A percentile compares a stretch with the other conserved stretches of the same genome.
Conservation (phyloP, 1,139 yeast genomes). For the Scheffersomyces quercinus region DNA sequence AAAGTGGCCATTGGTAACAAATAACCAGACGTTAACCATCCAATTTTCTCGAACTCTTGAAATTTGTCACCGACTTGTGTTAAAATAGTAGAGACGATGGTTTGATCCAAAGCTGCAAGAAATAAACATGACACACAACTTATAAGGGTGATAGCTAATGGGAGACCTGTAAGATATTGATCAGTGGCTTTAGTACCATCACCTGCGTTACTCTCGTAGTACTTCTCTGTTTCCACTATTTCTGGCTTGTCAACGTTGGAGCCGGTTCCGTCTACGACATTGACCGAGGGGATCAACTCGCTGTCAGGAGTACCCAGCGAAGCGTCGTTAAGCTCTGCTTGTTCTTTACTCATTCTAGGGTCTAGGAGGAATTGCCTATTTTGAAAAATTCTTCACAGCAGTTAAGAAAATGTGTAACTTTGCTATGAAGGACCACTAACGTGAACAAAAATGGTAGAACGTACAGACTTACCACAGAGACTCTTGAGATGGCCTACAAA, state of each 20-base stretch:
- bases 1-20: conserved; percentile 15
- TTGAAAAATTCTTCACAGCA: no score
- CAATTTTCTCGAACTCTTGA: conserved; percentile 12
- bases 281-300: no score
- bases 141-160: conserved; percentile 7
- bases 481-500: no score
- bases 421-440: no score
- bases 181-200: conserved; percentile 16
- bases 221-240: conserved; percentile 1
- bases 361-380: no score
- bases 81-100: conserved; percentile 16
- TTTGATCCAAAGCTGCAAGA: conserved; percentile 16
- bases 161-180: conserved; percentile 12
- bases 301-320: no score
- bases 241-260: neutral
- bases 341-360: no score
- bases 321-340: no score
- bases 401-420: no score
- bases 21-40: conserved; percentile 17
- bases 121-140: conserved; percentile 12
- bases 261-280: no score
- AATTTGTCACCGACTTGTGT: conserved; percentile 13
- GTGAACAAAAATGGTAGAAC: no score
- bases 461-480: no score
- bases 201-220: conserved; percentile 15